Evolutionary conservation across 306 rosid genomes (phyloP).

Genomic region (Comarum palustre): DNA sequence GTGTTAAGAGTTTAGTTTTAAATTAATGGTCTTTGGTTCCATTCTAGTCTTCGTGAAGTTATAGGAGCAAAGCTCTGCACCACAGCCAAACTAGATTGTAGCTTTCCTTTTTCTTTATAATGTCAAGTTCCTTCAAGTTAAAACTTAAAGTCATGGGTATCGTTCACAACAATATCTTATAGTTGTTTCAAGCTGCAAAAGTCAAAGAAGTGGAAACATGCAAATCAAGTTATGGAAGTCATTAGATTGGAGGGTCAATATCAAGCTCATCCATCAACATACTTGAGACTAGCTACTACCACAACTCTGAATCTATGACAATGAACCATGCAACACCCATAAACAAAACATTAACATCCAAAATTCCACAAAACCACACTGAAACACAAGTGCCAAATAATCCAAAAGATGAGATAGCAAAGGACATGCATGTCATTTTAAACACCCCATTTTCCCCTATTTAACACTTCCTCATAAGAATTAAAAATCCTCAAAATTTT

Average conservation of each 20-base stretch:
- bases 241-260: neutral
- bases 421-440: constrained; percentile 40
- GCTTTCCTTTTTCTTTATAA: neutral
- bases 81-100: neutral
- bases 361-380: neutral
- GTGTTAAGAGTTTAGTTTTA: neutral
- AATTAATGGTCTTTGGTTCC: neutral
- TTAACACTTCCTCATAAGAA: constrained; percentile 25
- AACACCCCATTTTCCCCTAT: constrained; percentile 14
- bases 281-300: neutral
- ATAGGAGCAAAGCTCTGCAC: neutral
- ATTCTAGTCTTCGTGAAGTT: neutral
- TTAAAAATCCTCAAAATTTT: constrained; percentile 3
- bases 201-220: neutral
- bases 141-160: too few relatives aligned
- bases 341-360: neutral
- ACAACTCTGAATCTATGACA: neutral
- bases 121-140: neutral
- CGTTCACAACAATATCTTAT: neutral
- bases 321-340: neutral
- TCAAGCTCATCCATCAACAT: neutral
- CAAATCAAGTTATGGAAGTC: neutral
- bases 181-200: neutral
- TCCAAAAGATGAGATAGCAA: constrained; percentile 17
- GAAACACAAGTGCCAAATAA: neutral